Evolutionary conservation across 2,329 filamentous ascomycete genomes (phyloP).

Genomic region (Chalaropsis ovoidea): DNA sequence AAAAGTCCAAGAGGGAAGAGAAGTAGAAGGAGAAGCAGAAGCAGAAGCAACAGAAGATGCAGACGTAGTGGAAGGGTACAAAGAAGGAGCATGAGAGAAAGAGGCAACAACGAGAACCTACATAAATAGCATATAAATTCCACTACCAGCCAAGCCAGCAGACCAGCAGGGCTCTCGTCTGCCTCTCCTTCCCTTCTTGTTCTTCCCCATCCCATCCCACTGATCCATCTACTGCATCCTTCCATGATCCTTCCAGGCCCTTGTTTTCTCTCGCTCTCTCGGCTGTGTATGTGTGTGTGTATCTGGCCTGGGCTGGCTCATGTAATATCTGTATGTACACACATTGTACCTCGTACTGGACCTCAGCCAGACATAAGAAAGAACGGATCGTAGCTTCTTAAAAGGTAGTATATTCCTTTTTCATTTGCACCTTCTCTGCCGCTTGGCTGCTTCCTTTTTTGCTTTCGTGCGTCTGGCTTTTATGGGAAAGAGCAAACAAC

Average conservation of each 20-base stretch:
- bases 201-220: neutral
- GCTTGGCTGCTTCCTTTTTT: too few relatives aligned
- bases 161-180: neutral
- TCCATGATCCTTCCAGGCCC: neutral
- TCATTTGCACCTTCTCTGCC: too few relatives aligned
- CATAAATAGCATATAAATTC: neutral
- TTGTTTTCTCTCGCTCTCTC: neutral
- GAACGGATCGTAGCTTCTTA: too few relatives aligned
- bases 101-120: neutral
- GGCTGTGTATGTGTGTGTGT: too few relatives aligned
- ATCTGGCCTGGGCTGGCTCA: too few relatives aligned
- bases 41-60: neutral
- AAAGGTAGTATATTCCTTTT: too few relatives aligned
- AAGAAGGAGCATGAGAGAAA: neutral
- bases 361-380: too few relatives aligned
- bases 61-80: neutral
- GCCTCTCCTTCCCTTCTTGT: slow-evolving; percentile 1
- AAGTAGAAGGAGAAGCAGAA: slow-evolving; percentile 24
- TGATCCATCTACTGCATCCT: neutral
- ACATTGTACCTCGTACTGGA: too few relatives aligned
- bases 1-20: slow-evolving; percentile 24
- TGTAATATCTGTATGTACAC: too few relatives aligned
- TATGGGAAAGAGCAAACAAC: too few relatives aligned
- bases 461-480: too few relatives aligned
- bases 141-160: slow-evolving; percentile 27